Evolutionary conservation across 2,329 filamentous ascomycete species (phyloP), one percentile per base, ranked within the genome.

Genomic region (Fusarium cyanostomum): DNA sequence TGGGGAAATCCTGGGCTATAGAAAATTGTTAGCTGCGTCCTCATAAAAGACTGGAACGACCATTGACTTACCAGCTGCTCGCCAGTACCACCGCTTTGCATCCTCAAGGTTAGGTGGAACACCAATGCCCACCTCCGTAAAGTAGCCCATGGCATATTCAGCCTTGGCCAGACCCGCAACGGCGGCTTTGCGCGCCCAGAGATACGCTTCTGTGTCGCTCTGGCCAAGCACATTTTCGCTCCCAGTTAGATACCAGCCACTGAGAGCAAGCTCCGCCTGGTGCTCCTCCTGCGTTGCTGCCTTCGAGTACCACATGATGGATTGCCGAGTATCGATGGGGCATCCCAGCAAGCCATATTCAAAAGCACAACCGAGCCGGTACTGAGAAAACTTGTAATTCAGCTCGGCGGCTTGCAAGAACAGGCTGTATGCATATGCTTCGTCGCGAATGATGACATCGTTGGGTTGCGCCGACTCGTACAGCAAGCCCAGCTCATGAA

Each of bases 11-110:
- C 80, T 98, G 94, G 57, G 94, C 94, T 97, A 67, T 59, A 5
- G 26, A 16, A 7, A 12, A 30, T 28, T 58, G 60, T 79, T 69
- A 79, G 75, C 59, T 34, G 18, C 5, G 33, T 30, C 6, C 18
- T 31, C n/a, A 9, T 38, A 11, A 28, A 30, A 31, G 16, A 21
- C 27, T 18, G 34, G 33, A 7, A 21, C 4, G 21, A 21, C 10
- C 38, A 15, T 39, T 21, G 26, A 88, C 92, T 87, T 83, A 97
- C 94, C 91, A 74, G 95, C 95, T 78, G 95, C 94, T 75, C 94
- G 86, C 86, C 94, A 97, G 79, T 99, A 99, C 95, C 95, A 99
- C 70, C 93, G 87, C 83, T 96, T 97, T 18, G 94, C 95, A 78
- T 98, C 95, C 71, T 99, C 95, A 69, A 97, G 72, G 74, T 94